Conservation (phyloP, 371 early-diverging fungal species). For the Umbelopsis sp. region DNA sequence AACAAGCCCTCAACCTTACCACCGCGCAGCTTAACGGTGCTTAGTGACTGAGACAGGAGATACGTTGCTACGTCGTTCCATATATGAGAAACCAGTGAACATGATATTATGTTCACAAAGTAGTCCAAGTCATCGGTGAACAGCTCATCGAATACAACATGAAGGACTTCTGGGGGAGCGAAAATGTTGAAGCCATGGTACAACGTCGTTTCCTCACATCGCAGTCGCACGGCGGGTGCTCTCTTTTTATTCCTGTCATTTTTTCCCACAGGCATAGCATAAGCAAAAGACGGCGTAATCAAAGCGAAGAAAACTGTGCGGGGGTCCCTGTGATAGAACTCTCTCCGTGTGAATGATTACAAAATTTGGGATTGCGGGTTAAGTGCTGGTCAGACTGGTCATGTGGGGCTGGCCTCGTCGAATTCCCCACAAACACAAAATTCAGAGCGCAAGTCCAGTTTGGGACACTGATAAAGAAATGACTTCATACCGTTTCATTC, state of each 20-base stretch:
- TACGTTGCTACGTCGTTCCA: constrained; percentile 12
- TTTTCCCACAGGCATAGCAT: constrained; percentile 19
- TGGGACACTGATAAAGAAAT: too few species aligned
- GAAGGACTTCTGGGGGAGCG: constrained; percentile 6
- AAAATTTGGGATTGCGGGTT: not conserved
- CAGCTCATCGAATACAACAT: not conserved
- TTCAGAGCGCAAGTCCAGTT: too few species aligned
- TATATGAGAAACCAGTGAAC: constrained; percentile 9
- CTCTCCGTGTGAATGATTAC: constrained; percentile 8
- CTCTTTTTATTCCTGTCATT: constrained; percentile 11
- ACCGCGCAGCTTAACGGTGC: not conserved
- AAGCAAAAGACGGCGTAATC: not conserved
- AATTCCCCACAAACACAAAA: not conserved
- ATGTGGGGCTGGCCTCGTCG: not conserved
- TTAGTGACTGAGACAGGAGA: not conserved
- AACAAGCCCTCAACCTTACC: constrained; percentile 1
- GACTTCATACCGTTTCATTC: too few species aligned
- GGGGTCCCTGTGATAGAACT: not conserved
- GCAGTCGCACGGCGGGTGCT: not conserved
- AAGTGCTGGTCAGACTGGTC: not conserved
- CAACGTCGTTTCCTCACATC: constrained; percentile 6
- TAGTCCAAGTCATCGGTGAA: not conserved
- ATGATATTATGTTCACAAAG: constrained; percentile 4
- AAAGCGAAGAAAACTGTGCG: not conserved
- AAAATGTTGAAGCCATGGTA: constrained; percentile 1